Evolutionary conservation across 257 asterid genomes (phyloP).

Genomic region (Fraxinus americana): DNA sequence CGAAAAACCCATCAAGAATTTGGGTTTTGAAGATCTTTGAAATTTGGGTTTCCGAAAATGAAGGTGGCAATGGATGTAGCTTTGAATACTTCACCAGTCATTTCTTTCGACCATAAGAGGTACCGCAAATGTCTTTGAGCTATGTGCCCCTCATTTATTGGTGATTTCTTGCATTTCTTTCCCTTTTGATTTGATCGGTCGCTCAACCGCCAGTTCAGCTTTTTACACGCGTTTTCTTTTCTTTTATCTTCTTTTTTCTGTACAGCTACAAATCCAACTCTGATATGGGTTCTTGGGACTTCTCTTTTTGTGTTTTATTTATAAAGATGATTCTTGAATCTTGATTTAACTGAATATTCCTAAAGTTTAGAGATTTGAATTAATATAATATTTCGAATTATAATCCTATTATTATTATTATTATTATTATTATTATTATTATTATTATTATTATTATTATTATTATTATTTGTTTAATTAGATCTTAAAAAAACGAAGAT

Average conservation of each 20-base stretch:
- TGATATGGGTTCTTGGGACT: slow-evolving; percentile 12
- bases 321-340: not conserved
- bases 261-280: slow-evolving; percentile 15
- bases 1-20: not conserved
- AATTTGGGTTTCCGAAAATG: slow-evolving; percentile 46
- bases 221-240: not conserved
- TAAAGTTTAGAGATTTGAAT: too few relatives aligned
- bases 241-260: not conserved
- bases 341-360: too few relatives aligned
- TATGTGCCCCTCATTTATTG: slow-evolving; percentile 17
- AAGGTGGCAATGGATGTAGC: slow-evolving; percentile 54
- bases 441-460: too few relatives aligned
- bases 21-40: slow-evolving; percentile 20
- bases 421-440: too few relatives aligned
- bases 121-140: slow-evolving; percentile 29
- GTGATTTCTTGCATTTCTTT: slow-evolving; percentile 23
- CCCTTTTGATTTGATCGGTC: slow-evolving; percentile 32
- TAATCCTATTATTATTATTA: not conserved
- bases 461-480: not conserved
- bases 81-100: slow-evolving; percentile 49
- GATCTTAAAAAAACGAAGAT: not conserved
- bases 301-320: slow-evolving; percentile 7
- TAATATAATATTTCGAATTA: not conserved
- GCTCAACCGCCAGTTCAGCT: slow-evolving; percentile 3
- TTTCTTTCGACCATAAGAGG: slow-evolving; percentile 85